These are phyloP conservation scores for Davidsoniella neocaledoniae DNA, from an alignment of 2,329 filamentous ascomycete species.

Conservation along the genomic window DNA sequence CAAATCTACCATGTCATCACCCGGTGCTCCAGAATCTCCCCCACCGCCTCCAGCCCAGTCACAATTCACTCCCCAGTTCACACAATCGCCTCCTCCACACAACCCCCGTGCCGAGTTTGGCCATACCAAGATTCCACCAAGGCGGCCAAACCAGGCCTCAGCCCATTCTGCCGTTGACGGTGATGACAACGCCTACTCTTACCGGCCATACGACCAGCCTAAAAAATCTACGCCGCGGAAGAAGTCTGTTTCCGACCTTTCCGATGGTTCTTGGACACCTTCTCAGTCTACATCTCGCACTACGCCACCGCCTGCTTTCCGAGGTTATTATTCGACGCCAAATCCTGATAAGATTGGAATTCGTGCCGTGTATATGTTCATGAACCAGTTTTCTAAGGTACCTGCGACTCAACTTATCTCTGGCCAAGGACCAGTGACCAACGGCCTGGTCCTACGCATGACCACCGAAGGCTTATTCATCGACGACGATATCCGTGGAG, in stretches of 20 bases:
- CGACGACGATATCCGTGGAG: slow-evolving; percentile 80
- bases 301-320: slow-evolving; percentile 62
- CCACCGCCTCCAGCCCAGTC: slow-evolving; percentile 12
- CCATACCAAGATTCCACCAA: slow-evolving; percentile 21
- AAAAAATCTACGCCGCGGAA: slow-evolving; percentile 40
- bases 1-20: slow-evolving; percentile 10
- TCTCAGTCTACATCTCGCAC: slow-evolving; percentile 73
- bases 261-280: slow-evolving; percentile 72
- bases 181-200: slow-evolving; percentile 50
- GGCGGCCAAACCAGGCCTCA: slow-evolving; percentile 23
- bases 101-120: slow-evolving; percentile 13
- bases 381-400: slow-evolving; percentile 74
- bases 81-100: slow-evolving; percentile 18
- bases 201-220: slow-evolving; percentile 59
- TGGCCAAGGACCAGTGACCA: slow-evolving; percentile 69
- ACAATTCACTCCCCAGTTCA: slow-evolving; percentile 5
- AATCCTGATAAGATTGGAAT: slow-evolving; percentile 95
- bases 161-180: slow-evolving; percentile 21
- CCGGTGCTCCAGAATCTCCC: slow-evolving; percentile 16
- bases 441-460: slow-evolving; percentile 81
- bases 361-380: slow-evolving; percentile 81
- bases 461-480: slow-evolving; percentile 92
- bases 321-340: slow-evolving; percentile 66
- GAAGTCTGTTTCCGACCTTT: slow-evolving; percentile 50
- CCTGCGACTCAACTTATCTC: slow-evolving; percentile 81